Conservation (phyloP, 2,329 filamentous ascomycete genomes). For the Metarhizium robertsii region DNA sequence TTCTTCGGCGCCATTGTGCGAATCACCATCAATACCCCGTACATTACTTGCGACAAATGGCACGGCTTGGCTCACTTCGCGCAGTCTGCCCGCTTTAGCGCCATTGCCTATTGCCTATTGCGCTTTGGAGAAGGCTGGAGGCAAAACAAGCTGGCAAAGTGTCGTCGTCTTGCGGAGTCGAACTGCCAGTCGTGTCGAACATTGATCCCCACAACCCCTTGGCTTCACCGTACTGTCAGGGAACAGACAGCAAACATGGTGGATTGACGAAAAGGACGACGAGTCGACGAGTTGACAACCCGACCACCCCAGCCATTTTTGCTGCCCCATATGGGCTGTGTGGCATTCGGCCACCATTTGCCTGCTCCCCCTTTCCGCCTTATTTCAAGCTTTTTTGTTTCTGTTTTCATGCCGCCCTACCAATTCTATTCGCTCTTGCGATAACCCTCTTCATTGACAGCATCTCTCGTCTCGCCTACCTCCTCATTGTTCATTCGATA, state of each 20-base stretch:
- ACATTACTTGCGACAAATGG: background rate
- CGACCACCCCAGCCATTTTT: background rate
- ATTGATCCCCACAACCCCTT: background rate
- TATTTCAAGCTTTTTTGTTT: background rate
- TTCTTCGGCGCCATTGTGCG: background rate
- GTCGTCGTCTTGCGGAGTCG: background rate
- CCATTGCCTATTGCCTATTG: background rate
- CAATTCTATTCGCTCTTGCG: background rate
- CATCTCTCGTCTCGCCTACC: background rate
- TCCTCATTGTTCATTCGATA: background rate
- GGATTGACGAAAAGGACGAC: background rate
- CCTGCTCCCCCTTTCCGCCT: background rate
- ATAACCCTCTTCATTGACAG: background rate
- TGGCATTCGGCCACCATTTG: conserved; percentile 1
- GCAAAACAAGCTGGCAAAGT: background rate
- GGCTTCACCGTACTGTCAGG: background rate
- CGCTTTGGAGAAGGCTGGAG: background rate
- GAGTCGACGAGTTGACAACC: background rate
- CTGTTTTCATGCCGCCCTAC: background rate
- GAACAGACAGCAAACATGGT: background rate
- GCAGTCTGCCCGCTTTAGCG: background rate
- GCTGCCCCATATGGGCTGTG: background rate
- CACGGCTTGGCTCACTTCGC: background rate
- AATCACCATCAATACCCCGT: background rate
- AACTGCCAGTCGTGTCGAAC: background rate